Base-by-base conservation (phyloP, 1,284 basidiomycete genomes). In the Puccinia horiana region DNA sequence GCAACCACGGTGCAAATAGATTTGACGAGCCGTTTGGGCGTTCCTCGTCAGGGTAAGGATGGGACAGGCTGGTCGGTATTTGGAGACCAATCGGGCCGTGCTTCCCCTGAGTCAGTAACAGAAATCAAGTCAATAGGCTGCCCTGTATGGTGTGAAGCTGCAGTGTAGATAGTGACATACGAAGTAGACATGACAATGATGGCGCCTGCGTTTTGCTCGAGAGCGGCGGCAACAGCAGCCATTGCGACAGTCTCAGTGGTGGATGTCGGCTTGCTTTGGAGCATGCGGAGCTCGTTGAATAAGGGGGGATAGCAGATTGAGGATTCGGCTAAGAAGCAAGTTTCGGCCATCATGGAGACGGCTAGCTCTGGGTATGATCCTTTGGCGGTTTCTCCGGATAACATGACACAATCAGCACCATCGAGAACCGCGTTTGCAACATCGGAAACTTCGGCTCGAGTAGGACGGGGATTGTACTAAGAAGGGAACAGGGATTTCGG, bases 271-370 rank as follows among this genome's bases (percentile, higher is more conserved):
- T 93, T 92, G 83, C 91, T 89, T 83, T 94, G 93, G 83, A 93
- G 90, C 72, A 90, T 88, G 83, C 92, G 92, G 85, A 99, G 89
- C 54, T 82, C 82, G 86, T 96, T 94, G 86, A 94, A 96, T 83
- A 97, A 89, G 83, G 94, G 93, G 65, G 93, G 93, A 88, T 97
- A 95, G 89, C 93, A 95, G 87, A 96, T 94, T 49, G 96, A 93
- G 77, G 92, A 91, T 89, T 98, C 95, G 83, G 95, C 96, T 84
- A 98, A 92, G 86, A 94, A 91, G 86, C 95, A 97, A 9, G 95
- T 97, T 90, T 98, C 96, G 73, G 95, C 95, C 95, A 98, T 98
- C 95, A 97, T 96, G 85, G 95, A 90, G 85, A 97, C 95, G 93
- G 84, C 69, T 23, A 75, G 42, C 65, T 80, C 65, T 47, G 95